Percentiles rank a stretch among this genome's conserved stretches.
Conservation (phyloP, 1,284 basidiomycete genomes). For the Bondarzewia mesenterica region DNA sequence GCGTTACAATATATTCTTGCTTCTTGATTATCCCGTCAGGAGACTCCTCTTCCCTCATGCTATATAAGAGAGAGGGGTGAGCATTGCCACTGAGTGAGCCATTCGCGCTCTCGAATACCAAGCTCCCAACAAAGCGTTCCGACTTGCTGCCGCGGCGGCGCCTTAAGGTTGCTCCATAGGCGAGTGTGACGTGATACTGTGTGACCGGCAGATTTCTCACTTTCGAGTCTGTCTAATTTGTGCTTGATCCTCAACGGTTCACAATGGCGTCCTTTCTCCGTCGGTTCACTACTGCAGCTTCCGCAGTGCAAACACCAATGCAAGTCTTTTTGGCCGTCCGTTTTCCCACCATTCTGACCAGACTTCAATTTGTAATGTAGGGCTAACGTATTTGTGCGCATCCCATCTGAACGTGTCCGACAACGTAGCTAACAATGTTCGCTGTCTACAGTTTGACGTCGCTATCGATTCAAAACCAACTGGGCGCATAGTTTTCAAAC, state of each 20-base stretch:
- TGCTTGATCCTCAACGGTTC: neutral
- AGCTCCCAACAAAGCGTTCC: neutral
- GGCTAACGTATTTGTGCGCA: neutral
- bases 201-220: neutral
- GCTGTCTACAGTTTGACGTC: slow-evolving; percentile 3
- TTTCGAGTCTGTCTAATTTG: neutral
- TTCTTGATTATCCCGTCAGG: neutral
- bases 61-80: neutral
- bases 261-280: slow-evolving; percentile 1
- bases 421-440: neutral
- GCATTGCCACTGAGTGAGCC: neutral
- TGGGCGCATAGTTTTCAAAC: slow-evolving; percentile 7
- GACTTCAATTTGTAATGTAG: neutral
- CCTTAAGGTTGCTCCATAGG: neutral
- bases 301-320: neutral
- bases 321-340: neutral
- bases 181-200: neutral
- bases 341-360: no score
- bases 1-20: neutral
- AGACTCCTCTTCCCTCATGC: neutral
- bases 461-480: slow-evolving; percentile 5
- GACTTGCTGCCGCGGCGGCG: neutral
- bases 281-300: neutral
- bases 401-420: neutral
- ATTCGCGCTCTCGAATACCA: neutral